Percentiles rank a stretch among this genome's conserved stretches.
phyloP scores from a whole-genome alignment of 257 asterid genomes.

The Nicotiana benthamiana region DNA sequence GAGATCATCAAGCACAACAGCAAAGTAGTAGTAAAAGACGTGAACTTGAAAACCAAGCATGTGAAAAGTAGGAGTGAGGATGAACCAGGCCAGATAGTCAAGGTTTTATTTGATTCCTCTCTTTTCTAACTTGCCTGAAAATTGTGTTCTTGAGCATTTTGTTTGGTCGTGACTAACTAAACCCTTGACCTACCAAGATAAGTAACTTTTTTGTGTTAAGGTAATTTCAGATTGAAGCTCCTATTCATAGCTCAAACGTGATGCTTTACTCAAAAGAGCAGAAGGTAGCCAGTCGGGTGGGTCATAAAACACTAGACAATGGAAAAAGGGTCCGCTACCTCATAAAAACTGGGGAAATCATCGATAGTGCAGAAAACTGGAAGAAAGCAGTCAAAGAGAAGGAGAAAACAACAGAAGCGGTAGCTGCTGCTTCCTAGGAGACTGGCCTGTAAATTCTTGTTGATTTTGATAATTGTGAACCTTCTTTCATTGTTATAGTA shows the following conservation, averaged over 20 bases:
- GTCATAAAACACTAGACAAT: constrained; percentile 74
- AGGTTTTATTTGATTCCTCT: constrained; percentile 36
- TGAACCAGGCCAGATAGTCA: constrained; percentile 80
- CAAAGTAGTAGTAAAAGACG: constrained; percentile 52
- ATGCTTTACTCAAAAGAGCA: constrained; percentile 89
- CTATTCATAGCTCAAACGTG: constrained; percentile 95
- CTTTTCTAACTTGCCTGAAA: background rate
- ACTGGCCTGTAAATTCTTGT: constrained; percentile 14
- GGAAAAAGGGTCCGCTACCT: constrained; percentile 90
- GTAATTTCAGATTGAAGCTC: constrained; percentile 73
- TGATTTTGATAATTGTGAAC: background rate
- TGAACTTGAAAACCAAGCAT: constrained; percentile 94
- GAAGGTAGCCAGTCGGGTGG: constrained; percentile 76
- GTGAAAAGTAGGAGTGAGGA: constrained; percentile 74
- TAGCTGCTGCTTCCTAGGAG: constrained; percentile 47
- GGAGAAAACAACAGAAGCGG: constrained; percentile 36
- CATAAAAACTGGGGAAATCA: constrained; percentile 81
- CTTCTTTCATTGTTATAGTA: background rate
- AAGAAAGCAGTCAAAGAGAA: constrained; percentile 53
- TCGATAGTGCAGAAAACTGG: constrained; percentile 90
- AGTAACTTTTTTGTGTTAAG: background rate
- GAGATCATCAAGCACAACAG: constrained; percentile 72
- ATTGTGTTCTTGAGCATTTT: background rate
- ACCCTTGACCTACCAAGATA: background rate
- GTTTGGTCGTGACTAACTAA: background rate